Evolutionary conservation across 208 protist genomes (phyloP), one percentile per base, ranked within the genome.

Genomic region (Leishmania tropica): DNA sequence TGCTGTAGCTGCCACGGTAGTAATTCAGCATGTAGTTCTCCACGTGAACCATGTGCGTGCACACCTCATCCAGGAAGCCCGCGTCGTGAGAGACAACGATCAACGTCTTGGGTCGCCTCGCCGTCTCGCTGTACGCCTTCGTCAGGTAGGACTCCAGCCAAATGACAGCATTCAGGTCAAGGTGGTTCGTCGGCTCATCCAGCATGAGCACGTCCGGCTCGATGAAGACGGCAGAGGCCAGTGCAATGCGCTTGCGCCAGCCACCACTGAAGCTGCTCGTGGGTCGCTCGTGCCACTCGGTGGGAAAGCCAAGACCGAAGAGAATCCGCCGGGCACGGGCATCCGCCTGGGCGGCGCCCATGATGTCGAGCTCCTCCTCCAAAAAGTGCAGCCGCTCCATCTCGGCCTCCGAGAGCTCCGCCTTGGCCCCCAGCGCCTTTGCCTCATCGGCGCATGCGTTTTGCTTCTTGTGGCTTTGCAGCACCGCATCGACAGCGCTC

Each of bases 121-220:
- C 90, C 19, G 74, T 90, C 87, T 96, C 92, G 84, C 83, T 94
- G 89, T 98, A 97, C 76, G 89, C 83, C 77, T 88, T 83, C 45
- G 79, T 83, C 37, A 99, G 85, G 87, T 97, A 99, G 15, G 93
- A 89, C 85, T 99, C 96, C 1, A 99, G 93, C 98, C 98, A 99
- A 70, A 99, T 91, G 7, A 99, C 92, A 40, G 96, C 96, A 77
- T 97, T 96, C n/a, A 99, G 84, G 80, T 99, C 98, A 31, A 99
- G 88, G 86, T 99, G 98, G 88, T 99, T 99, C 37, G 98, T 99
- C 28, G 99, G 99, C 90, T 99, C 99, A 86, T 99, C 99, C 10
- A 99, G 92, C 83, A 99, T 88, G 19, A 99, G 90, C 53, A 99
- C 89, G 82, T 99, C 94, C 0, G 98, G 98, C 81, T 99, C 92